Percentiles rank a stretch among this genome's conserved stretches.
Conservation (phyloP, 2,329 filamentous ascomycete genomes). For the Aspergillus flavus region DNA sequence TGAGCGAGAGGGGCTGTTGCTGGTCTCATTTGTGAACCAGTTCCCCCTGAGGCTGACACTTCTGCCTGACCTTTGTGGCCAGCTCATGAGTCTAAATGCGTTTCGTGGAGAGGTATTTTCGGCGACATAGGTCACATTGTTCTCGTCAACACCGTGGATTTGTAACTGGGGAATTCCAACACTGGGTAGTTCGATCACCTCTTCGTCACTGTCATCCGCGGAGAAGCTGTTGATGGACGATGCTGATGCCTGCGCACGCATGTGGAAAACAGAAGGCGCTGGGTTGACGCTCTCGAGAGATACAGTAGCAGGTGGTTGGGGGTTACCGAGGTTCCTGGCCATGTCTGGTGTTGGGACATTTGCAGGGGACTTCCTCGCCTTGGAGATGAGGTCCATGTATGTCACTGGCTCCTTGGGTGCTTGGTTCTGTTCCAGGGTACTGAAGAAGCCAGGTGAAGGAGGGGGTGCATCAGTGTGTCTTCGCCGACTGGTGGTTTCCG, state of each 20-base stretch:
- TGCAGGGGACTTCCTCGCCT: slow-evolving; percentile 21
- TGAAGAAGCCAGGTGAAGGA: slow-evolving; percentile 35
- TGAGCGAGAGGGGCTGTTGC: not conserved
- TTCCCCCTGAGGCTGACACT: slow-evolving; percentile 10
- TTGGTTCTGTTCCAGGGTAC: slow-evolving; percentile 20
- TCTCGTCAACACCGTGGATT: slow-evolving; percentile 37
- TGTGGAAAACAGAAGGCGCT: slow-evolving; percentile 32
- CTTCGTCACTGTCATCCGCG: slow-evolving; percentile 36
- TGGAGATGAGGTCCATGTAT: slow-evolving; percentile 34
- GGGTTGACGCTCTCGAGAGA: slow-evolving; percentile 14
- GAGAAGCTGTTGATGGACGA: slow-evolving; percentile 26
- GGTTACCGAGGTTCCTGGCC: slow-evolving; percentile 12
- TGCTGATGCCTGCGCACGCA: slow-evolving; percentile 37
- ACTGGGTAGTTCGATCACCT: slow-evolving; percentile 39
- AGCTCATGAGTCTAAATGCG: slow-evolving; percentile 36
- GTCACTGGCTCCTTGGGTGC: slow-evolving; percentile 25
- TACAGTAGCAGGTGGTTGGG: slow-evolving; percentile 16
- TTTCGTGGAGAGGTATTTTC: slow-evolving; percentile 28
- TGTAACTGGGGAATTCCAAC: slow-evolving; percentile 28
- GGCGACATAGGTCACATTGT: slow-evolving; percentile 37
- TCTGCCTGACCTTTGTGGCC: slow-evolving; percentile 26
- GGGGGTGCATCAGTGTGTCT: slow-evolving; percentile 46
- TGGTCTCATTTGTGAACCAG: not conserved
- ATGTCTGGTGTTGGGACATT: slow-evolving; percentile 1
- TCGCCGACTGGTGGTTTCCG: slow-evolving; percentile 29